These are phyloP conservation scores for Aphanomyces astaci DNA, from an alignment of 352 stramenopile species.

Conservation along the genomic window DNA sequence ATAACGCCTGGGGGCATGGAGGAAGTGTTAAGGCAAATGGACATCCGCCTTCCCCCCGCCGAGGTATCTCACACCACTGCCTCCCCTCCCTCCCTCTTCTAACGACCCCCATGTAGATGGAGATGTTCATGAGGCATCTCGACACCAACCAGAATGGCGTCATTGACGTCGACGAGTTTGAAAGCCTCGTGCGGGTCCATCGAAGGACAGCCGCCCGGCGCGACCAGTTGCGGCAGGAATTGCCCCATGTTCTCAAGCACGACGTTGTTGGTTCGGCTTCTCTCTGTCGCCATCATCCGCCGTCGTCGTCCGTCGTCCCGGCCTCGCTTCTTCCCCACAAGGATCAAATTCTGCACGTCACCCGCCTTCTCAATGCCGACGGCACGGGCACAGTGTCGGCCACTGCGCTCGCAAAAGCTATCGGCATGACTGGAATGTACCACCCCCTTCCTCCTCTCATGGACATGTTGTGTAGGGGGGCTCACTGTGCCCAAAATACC, in stretches of 20 bases:
- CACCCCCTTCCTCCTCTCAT: neutral
- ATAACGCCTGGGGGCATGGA: conserved; percentile 78
- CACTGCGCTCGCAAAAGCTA: neutral
- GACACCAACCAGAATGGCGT: conserved; percentile 77
- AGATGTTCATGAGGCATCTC: conserved; percentile 67
- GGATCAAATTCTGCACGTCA: neutral
- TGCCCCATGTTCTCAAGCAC: conserved; percentile 4
- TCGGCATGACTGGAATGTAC: neutral
- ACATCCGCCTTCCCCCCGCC: conserved; percentile 62
- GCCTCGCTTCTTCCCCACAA: neutral
- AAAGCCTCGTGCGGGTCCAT: conserved; percentile 66
- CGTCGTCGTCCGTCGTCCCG: neutral
- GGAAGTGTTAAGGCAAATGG: conserved; percentile 75
- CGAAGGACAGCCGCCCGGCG: conserved; percentile 60
- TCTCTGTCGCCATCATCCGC: neutral
- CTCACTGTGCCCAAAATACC: conserved; percentile 2
- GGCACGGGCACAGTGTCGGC: neutral
- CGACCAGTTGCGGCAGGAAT: conserved; percentile 42
- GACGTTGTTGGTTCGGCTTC: neutral
- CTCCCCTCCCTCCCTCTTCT: no score
- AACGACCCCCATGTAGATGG: conserved; percentile 7
- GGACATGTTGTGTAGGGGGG: neutral
- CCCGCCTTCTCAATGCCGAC: neutral
- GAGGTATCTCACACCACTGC: no score
- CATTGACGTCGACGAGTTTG: conserved; percentile 81